A percentile compares a stretch with the other conserved stretches of the same genome.
Conservation (phyloP, 257 asterid genomes). For the Vinca minor region DNA sequence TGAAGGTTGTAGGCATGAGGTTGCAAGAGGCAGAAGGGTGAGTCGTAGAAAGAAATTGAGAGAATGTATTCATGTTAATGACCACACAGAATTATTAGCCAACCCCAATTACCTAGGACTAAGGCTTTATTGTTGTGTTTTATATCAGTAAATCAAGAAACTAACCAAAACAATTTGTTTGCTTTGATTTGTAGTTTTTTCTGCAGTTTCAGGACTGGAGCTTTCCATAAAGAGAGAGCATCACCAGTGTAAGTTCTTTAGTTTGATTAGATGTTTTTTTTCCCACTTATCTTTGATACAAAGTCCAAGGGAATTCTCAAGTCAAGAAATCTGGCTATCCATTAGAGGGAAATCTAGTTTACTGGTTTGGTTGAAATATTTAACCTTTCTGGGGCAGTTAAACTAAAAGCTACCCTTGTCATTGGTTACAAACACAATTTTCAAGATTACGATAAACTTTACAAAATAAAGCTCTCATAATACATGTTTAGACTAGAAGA, state of each 20-base stretch:
- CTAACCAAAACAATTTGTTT: conserved; percentile 7
- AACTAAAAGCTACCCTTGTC: neutral
- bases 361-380: neutral
- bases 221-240: conserved; percentile 71
- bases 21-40: no score
- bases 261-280: neutral
- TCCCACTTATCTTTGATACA: neutral
- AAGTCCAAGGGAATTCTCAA: neutral
- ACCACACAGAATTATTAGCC: no score
- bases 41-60: no score
- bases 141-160: neutral
- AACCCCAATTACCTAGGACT: no score
- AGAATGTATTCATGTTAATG: no score
- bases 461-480: no score
- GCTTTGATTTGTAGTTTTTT: conserved; percentile 57
- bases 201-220: conserved; percentile 96
- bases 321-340: conserved; percentile 1
- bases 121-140: neutral
- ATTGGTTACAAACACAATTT: neutral
- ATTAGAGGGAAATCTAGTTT: neutral
- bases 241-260: conserved; percentile 68
- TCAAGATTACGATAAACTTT: neutral
- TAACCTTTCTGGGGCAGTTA: conserved; percentile 2
- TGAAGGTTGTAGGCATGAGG: no score
- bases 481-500: conserved; percentile 4